Evolutionary conservation across 352 stramenopile species (phyloP).

Genomic region (Pythium phragmiticola): DNA sequence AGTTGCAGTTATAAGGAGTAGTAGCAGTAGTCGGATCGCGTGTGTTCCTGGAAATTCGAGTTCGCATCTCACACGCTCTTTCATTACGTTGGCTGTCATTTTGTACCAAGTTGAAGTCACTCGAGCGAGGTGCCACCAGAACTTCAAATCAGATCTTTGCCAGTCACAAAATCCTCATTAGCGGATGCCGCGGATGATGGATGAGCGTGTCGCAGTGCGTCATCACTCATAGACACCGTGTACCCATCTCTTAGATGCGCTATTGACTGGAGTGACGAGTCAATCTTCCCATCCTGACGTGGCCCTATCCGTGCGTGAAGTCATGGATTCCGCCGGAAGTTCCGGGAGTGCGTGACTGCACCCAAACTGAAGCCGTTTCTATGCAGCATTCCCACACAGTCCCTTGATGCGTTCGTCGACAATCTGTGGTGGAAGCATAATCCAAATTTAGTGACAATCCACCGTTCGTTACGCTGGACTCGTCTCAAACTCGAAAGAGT

Average conservation of each 20-base stretch:
- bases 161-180: no score
- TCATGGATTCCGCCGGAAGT: no score
- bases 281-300: conserved; percentile 1
- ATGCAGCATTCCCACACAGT: conserved; percentile 1
- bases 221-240: neutral
- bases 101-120: conserved; percentile 13
- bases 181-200: neutral
- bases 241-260: neutral
- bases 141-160: neutral
- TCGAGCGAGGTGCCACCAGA: neutral
- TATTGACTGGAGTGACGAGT: neutral
- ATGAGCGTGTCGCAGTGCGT: conserved; percentile 1
- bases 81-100: neutral
- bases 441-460: conserved; percentile 3
- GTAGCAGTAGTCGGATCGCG: neutral
- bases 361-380: conserved; percentile 15
- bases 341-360: no score
- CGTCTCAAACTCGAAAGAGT: conserved; percentile 12
- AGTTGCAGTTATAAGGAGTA: neutral
- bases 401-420: conserved; percentile 2
- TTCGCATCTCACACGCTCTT: neutral
- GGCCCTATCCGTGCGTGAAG: neutral
- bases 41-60: neutral
- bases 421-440: neutral
- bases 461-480: neutral